Percentiles rank a stretch among this genome's conserved stretches.
phyloP scores from a whole-genome alignment of 495 filamentous ascomycete genomes.

The Extremus antarcticus region DNA sequence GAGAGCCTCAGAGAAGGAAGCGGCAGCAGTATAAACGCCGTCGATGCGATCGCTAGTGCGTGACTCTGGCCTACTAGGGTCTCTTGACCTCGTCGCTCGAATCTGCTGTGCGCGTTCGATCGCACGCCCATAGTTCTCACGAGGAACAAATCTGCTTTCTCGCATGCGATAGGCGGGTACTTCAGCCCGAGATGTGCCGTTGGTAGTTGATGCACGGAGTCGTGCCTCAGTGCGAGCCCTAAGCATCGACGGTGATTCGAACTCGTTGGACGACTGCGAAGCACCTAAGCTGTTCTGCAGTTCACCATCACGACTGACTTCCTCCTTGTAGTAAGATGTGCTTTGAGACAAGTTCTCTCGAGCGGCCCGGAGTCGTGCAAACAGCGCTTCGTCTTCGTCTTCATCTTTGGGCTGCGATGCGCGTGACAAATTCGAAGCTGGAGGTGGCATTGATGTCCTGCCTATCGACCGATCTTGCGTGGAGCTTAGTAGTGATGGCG shows the following conservation, averaged over 20 bases:
- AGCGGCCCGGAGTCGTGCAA: conserved; percentile 21
- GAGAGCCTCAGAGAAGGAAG: too few species aligned
- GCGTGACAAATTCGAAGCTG: conserved; percentile 1
- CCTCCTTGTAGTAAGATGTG: conserved; percentile 1
- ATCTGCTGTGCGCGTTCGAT: conserved; percentile 13
- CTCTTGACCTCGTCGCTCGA: conserved; percentile 7
- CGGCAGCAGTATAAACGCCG: background rate
- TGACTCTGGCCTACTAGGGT: conserved; percentile 10
- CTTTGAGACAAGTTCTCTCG: conserved; percentile 17
- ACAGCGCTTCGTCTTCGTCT: conserved; percentile 26
- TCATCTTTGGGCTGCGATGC: background rate
- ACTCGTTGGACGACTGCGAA: conserved; percentile 9
- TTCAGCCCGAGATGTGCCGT: background rate
- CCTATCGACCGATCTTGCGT: background rate
- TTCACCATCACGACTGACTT: conserved; percentile 4
- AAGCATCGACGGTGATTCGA: conserved; percentile 16
- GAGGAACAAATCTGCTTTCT: conserved; percentile 28
- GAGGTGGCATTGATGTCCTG: conserved; percentile 2
- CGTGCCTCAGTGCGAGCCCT: conserved; percentile 11
- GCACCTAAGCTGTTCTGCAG: background rate
- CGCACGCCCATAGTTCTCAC: conserved; percentile 28
- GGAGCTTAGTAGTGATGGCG: background rate
- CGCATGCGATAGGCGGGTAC: conserved; percentile 20
- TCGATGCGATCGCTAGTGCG: background rate
- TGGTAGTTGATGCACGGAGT: conserved; percentile 5